Base-by-base conservation (phyloP, 352 stramenopile species). In the Plasmopara muralis region DNA sequence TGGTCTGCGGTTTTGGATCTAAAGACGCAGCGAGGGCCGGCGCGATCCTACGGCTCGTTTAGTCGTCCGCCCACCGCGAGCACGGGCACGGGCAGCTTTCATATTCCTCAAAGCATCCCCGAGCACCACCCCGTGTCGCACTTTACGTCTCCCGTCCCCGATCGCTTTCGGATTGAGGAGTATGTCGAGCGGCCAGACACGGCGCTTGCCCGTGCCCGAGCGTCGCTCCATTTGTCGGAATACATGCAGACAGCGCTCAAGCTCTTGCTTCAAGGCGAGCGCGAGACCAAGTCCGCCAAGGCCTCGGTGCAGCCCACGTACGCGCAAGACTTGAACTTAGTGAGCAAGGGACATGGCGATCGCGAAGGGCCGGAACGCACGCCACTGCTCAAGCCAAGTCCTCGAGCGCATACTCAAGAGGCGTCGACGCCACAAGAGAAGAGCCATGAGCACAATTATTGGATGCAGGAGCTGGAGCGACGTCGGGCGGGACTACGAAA, bases 101-200 rank as follows among this genome's bases (percentile, higher is more conserved):
- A 72, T 53, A 85, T 89, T 48, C 75, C 77, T 14, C 64, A 85
- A 61, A 88, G 77, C 55, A 89, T 89, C 51, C 78, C 78, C 2
- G 78, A 89, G 48, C 68, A 89, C 69, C 72, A 87, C 40, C 70
- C 67, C 14, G 56, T 87, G 33, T 73, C 72, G 6, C 75, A 84
- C 34, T 89, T 89, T 39, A 67, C 62, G 38, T 79, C 75, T 2
- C 77, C 77, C 14, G 25, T 67, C 28, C 53, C 53, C 28, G 52
- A 66, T 20, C 6, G 42, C 34, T 49, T 57, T 31, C 63, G 50
- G 14, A 40, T 69, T 6, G 63, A 71, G 29, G 63, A 71, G 47
- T 71, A 71, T 29, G 18, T 53, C 13, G 63, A 71, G 43, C 49
- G 60, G 9, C 60, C 52, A 6, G 53, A 59, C 41, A 68, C 59